These are phyloP conservation scores for Stevia rebaudiana DNA, from an alignment of 140 eudicot genomes.

Conservation along the genomic window DNA sequence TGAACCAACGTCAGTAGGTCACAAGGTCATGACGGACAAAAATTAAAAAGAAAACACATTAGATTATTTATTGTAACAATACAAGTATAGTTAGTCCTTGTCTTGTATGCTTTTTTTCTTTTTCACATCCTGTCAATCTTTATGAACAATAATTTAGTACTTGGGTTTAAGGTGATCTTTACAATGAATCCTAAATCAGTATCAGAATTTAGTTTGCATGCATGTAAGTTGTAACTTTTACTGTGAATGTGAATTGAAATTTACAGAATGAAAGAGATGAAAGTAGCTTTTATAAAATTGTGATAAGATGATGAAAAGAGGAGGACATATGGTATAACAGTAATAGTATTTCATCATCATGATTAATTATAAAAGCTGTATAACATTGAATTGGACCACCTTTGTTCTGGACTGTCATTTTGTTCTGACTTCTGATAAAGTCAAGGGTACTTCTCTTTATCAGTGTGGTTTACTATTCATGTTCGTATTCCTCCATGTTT, in stretches of 20 bases:
- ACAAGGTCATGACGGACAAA: too few species aligned
- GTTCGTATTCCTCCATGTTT: conserved; percentile 29
- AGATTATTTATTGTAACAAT: too few species aligned
- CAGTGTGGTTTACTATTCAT: conserved; percentile 23
- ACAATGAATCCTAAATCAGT: conserved; percentile 1
- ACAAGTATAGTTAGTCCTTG: neutral
- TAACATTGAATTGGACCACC: conserved; percentile 24
- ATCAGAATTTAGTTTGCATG: conserved; percentile 20
- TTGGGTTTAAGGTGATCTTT: neutral
- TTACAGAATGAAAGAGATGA: conserved; percentile 12
- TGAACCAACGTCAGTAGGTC: too few species aligned
- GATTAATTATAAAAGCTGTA: conserved; percentile 28
- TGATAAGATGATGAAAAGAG: conserved; percentile 26
- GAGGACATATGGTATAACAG: conserved; percentile 31
- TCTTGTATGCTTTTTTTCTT: conserved; percentile 1
- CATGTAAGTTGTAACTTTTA: conserved; percentile 13
- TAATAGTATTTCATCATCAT: conserved; percentile 25
- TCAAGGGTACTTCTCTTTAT: conserved; percentile 29
- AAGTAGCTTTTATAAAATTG: conserved; percentile 24
- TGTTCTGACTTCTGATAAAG: conserved; percentile 36
- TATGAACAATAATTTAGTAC: neutral
- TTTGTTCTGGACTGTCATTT: conserved; percentile 27
- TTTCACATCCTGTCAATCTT: conserved; percentile 12
- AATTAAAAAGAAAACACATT: too few species aligned
- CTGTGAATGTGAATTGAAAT: conserved; percentile 11